Base-by-base conservation (phyloP, 176 grass and related monocot genomes). In the Avena eriantha region DNA sequence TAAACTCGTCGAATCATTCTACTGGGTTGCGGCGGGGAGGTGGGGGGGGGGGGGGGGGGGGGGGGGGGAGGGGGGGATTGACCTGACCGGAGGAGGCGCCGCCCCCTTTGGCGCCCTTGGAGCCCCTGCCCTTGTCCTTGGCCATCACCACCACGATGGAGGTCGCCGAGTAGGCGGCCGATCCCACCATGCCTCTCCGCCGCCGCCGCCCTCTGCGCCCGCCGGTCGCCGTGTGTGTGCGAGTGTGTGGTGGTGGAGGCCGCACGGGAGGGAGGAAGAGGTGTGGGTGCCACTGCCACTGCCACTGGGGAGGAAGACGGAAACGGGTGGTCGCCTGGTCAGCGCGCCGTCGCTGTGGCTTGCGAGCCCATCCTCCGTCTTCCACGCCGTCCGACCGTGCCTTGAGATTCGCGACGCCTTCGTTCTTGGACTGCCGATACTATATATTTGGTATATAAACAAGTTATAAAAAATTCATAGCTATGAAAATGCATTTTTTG, bases 141-240 rank as follows among this genome's bases (percentile, higher is more conserved):
- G 86, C 82, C 86, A 88, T 91, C 61, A 61, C 86, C 69, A 91
- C 90, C 86, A 88, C 90, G 8, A 83, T 69, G 70, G 86, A 47
- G 31, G 85, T 81, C 9, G 90, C 69, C 26, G 89, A 81, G 76
- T 68, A 84, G 22, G 90, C 60, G 12, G 85, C 77, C 21, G 81
- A 87, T 49, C 90, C 86, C 69, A 60, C 90, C 90, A 85, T 88
- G 16, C 26, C 77, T 7, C 50, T 21, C 26, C 74, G 22, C 71
- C 71, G 71, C 70, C 43, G 79, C 19, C 47, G 67, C 19, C 34
- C 14, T 15, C 53, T 55, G 6, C 54, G 17, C 4, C 36, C 10
- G 0, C 87, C 87, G 5, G 17, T 29, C 3, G 39, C 59, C n/a
- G 64, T 56, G 16, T 31, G 16, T 18, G 16, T 8, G 47, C 22